Conservation (phyloP, 2,329 filamentous ascomycete genomes). For the Beauveria brongniartii region DNA sequence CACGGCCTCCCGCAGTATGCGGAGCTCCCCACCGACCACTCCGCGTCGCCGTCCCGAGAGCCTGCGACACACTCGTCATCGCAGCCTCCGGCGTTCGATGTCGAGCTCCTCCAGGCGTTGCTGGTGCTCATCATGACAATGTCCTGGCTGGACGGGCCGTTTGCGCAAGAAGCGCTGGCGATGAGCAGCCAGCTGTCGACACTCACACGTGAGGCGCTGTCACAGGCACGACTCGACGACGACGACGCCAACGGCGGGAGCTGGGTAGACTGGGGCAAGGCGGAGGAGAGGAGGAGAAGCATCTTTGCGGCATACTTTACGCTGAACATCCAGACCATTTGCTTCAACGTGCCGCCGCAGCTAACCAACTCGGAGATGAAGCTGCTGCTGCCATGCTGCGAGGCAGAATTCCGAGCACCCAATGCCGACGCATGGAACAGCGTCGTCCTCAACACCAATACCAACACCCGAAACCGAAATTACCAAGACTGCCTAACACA, state of each 20-base stretch:
- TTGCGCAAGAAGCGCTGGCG: constrained; percentile 47
- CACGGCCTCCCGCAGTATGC: constrained; percentile 19
- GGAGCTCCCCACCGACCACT: background rate
- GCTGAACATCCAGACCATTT: constrained; percentile 52
- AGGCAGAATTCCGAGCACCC: background rate
- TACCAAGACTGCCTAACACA: background rate
- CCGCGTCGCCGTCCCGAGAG: background rate
- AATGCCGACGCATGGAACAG: background rate
- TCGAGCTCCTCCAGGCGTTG: constrained; percentile 42
- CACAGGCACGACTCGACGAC: constrained; percentile 22
- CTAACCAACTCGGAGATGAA: constrained; percentile 33
- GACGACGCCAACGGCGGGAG: background rate
- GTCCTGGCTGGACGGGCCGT: constrained; percentile 50
- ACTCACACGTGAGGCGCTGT: constrained; percentile 43
- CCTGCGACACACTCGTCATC: background rate
- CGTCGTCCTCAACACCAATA: background rate
- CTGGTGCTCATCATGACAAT: constrained; percentile 49
- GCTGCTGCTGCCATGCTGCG: background rate
- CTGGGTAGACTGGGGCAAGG: constrained; percentile 43
- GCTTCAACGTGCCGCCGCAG: constrained; percentile 52
- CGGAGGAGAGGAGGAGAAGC: background rate
- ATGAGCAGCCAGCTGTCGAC: constrained; percentile 49
- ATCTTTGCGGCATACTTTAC: constrained; percentile 41
- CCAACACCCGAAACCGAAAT: background rate
- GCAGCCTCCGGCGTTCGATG: constrained; percentile 14